Evolutionary conservation across 2,329 filamentous ascomycete species (phyloP).

Genomic region (Magnaporthales sp.): DNA sequence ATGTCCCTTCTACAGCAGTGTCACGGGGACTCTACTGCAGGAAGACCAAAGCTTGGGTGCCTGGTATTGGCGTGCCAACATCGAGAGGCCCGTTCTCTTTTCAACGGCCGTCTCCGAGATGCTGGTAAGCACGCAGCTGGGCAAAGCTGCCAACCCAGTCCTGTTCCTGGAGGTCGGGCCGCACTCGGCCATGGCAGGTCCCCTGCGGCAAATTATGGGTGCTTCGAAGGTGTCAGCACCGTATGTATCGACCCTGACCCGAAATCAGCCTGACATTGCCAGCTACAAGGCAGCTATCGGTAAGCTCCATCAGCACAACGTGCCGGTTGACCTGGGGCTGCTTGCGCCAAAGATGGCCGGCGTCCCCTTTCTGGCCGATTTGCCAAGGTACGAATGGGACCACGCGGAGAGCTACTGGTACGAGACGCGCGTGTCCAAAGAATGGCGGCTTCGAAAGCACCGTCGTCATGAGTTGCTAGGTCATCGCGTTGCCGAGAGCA

Average conservation of each 20-base stretch:
- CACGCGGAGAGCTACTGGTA: slow-evolving; percentile 36
- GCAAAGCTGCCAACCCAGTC: slow-evolving; percentile 21
- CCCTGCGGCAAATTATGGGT: slow-evolving; percentile 19
- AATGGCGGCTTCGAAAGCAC: not conserved
- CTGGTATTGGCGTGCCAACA: slow-evolving; percentile 25
- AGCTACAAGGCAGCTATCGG: too few species aligned
- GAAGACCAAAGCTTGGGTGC: not conserved
- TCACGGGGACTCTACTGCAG: not conserved
- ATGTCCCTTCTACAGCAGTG: not conserved
- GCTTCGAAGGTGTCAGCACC: slow-evolving; percentile 10
- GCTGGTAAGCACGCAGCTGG: not conserved
- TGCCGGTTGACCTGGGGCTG: not conserved
- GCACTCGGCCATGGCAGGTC: slow-evolving; percentile 23
- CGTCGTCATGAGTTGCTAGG: slow-evolving; percentile 10
- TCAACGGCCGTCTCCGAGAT: slow-evolving; percentile 14
- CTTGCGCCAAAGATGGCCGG: not conserved
- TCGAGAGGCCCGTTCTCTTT: slow-evolving; percentile 24
- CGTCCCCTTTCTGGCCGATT: slow-evolving; percentile 27
- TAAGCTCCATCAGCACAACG: not conserved
- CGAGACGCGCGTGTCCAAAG: slow-evolving; percentile 34
- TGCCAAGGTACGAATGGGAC: slow-evolving; percentile 39
- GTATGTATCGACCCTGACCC: slow-evolving; percentile 10
- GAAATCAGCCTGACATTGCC: slow-evolving; percentile 6
- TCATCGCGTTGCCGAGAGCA: not conserved
- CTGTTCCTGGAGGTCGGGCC: slow-evolving; percentile 30